phyloP scores from a whole-genome alignment of 352 stramenopile genomes.

The Pythium guiyangense region DNA sequence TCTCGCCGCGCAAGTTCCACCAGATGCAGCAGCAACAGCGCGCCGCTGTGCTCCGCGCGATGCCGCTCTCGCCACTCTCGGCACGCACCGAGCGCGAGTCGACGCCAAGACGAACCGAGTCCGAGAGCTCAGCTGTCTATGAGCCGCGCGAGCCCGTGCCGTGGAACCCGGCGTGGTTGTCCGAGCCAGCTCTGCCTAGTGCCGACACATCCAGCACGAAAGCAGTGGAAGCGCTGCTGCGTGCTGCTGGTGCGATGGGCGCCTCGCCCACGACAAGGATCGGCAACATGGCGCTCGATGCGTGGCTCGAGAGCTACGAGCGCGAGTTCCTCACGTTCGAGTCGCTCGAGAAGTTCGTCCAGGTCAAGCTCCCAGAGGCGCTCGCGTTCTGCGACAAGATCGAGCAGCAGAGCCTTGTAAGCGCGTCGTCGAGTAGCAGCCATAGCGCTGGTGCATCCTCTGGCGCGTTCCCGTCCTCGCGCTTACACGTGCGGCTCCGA shows the following conservation, averaged over 20 bases:
- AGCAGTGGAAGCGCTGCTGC: conserved; percentile 4
- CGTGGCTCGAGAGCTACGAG: conserved; percentile 46
- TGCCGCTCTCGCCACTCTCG: conserved; percentile 27
- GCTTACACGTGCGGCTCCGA: conserved; percentile 35
- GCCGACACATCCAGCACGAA: background rate
- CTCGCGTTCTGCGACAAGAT: conserved; percentile 41
- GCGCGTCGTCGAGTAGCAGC: background rate
- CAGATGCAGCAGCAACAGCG: conserved; percentile 35
- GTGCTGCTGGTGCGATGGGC: conserved; percentile 3
- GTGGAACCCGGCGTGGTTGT: conserved; percentile 32
- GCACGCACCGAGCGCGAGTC: background rate
- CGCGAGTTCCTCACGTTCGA: conserved; percentile 38
- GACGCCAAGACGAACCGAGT: background rate
- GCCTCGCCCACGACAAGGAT: conserved; percentile 3
- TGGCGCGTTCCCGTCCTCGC: conserved; percentile 4
- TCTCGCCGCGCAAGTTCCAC: conserved; percentile 44
- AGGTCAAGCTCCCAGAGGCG: conserved; percentile 48
- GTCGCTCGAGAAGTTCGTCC: conserved; percentile 38
- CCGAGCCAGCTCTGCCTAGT: background rate
- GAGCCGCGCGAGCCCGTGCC: conserved; percentile 12
- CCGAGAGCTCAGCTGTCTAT: background rate
- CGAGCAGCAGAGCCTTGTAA: conserved; percentile 15
- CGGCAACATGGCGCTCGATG: conserved; percentile 24
- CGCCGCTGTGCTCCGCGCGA: conserved; percentile 16
- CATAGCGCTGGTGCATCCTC: background rate